Percentiles rank a stretch among this genome's conserved stretches.
These are phyloP conservation scores for Osmanthus fragrans DNA, from an alignment of 257 asterid genomes.

Conservation along the genomic window DNA sequence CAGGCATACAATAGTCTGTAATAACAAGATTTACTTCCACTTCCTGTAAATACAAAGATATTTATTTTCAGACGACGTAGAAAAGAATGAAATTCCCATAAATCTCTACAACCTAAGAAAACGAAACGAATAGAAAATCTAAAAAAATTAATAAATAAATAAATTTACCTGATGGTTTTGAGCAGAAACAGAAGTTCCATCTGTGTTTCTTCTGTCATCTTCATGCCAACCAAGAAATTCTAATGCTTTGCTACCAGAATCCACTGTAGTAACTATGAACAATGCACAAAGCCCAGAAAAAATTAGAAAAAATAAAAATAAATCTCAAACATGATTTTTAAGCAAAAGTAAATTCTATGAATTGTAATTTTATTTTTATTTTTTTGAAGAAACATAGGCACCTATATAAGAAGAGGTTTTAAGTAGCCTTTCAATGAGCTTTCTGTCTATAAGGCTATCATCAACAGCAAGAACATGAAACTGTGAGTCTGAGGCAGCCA, in stretches of 20 bases:
- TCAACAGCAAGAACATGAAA: constrained; percentile 67
- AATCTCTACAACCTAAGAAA: background rate
- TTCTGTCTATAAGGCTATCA: constrained; percentile 61
- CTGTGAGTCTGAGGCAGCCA: constrained; percentile 52
- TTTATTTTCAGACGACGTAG: background rate
- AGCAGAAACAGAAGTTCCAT: constrained; percentile 28
- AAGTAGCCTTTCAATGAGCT: constrained; percentile 59
- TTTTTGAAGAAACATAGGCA: constrained; percentile 9
- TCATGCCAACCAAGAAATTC: constrained; percentile 54
- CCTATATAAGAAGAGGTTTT: constrained; percentile 61
- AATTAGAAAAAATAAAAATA: background rate
- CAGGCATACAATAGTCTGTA: constrained; percentile 27
- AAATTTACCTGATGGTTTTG: background rate
- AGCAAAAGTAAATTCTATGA: background rate
- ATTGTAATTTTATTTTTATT: background rate
- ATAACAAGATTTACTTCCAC: constrained; percentile 22
- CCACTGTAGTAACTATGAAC: constrained; percentile 49
- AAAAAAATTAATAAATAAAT: background rate
- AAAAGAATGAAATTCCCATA: background rate
- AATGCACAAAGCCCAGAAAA: constrained; percentile 16
- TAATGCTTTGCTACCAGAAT: constrained; percentile 60
- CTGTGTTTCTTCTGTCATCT: constrained; percentile 25
- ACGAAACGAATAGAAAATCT: background rate
- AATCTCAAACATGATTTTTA: background rate
- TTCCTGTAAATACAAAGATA: constrained; percentile 1